Evolutionary conservation across 768 basidiomycete species (phyloP).

Genomic region (Phlegmacium glaucopus): DNA sequence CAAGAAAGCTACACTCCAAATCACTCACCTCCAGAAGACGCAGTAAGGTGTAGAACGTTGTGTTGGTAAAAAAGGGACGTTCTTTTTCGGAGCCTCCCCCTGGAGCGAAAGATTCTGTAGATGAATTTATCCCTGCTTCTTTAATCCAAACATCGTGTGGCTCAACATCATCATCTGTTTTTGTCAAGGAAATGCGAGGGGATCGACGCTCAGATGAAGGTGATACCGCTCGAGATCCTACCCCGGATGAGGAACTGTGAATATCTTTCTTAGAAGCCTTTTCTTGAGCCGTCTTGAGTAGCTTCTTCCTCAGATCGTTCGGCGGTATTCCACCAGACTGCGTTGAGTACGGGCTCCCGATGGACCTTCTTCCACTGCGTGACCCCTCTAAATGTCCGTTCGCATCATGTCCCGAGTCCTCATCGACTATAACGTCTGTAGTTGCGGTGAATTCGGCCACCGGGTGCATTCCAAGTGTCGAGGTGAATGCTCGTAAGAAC

Average conservation of each 20-base stretch:
- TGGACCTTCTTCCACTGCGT: slow-evolving; percentile 46
- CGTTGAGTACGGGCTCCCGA: slow-evolving; percentile 35
- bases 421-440: slow-evolving; percentile 45
- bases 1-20: slow-evolving; percentile 13
- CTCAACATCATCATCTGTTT: slow-evolving; percentile 26
- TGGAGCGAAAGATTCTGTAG: slow-evolving; percentile 16
- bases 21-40: slow-evolving; percentile 77
- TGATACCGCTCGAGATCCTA: slow-evolving; percentile 41
- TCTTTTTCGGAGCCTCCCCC: slow-evolving; percentile 27
- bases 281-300: slow-evolving; percentile 74
- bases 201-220: slow-evolving; percentile 33
- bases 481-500: slow-evolving; percentile 83
- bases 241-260: slow-evolving; percentile 27
- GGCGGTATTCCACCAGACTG: slow-evolving; percentile 49
- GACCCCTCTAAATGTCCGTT: slow-evolving; percentile 26
- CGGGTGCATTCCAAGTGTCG: slow-evolving; percentile 71
- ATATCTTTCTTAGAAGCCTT: slow-evolving; percentile 32
- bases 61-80: slow-evolving; percentile 84
- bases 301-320: slow-evolving; percentile 73
- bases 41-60: slow-evolving; percentile 87
- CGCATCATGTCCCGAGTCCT: slow-evolving; percentile 33
- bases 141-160: slow-evolving; percentile 59
- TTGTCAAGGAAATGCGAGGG: slow-evolving; percentile 18
- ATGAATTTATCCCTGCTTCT: slow-evolving; percentile 34
- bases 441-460: slow-evolving; percentile 64